These are phyloP conservation scores for Euphorbia pulcherrima DNA, from an alignment of 345 rosid species.

Conservation along the genomic window DNA sequence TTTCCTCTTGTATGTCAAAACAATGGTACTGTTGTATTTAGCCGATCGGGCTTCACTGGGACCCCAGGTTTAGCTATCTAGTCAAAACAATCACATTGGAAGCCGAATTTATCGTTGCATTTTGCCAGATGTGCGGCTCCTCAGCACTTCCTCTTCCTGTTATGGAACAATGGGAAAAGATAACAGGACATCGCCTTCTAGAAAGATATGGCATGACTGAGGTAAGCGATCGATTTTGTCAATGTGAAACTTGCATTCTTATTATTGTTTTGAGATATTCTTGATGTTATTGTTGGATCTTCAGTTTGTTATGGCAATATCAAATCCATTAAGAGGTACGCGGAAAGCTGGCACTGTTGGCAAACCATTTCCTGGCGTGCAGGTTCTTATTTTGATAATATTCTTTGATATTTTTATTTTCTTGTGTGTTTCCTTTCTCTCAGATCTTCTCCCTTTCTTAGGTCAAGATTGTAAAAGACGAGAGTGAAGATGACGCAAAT, in stretches of 20 bases:
- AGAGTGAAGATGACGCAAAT: constrained; percentile 35
- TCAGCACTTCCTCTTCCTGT: constrained; percentile 93
- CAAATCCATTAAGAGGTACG: constrained; percentile 73
- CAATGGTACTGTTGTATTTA: neutral
- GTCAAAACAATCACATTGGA: neutral
- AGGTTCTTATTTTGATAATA: constrained; percentile 46
- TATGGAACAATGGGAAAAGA: constrained; percentile 90
- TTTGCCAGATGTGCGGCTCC: constrained; percentile 85
- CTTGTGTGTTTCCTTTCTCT: neutral
- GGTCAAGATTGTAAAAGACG: constrained; percentile 70
- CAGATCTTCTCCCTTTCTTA: constrained; percentile 24
- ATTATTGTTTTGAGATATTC: neutral
- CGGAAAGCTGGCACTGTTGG: constrained; percentile 97
- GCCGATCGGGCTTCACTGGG: neutral
- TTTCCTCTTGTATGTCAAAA: neutral
- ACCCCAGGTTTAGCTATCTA: neutral
- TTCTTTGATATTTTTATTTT: neutral
- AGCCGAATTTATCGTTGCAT: neutral
- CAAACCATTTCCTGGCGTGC: constrained; percentile 89
- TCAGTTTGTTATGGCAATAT: constrained; percentile 92
- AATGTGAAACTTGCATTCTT: neutral
- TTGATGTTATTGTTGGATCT: constrained; percentile 5
- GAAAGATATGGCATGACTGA: constrained; percentile 99
- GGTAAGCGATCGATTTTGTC: constrained; percentile 34
- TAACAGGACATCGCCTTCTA: constrained; percentile 90